Evolutionary conservation across 192 early-diverging fungal species (phyloP).

Genomic region (Spizellomyces punctatus): DNA sequence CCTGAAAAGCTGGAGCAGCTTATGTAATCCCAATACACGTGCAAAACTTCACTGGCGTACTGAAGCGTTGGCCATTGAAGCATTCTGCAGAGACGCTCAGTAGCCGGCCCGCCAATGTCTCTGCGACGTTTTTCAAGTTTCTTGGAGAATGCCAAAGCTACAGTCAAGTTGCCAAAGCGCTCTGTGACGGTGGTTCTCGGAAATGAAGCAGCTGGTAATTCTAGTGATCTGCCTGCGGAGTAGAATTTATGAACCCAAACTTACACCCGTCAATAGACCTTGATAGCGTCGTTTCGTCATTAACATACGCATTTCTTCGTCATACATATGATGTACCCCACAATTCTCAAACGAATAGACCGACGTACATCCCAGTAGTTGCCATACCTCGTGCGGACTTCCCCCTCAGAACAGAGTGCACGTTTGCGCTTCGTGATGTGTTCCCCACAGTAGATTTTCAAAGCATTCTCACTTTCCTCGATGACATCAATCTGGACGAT

Average conservation of each 20-base stretch:
- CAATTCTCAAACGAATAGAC: background rate
- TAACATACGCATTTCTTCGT: conserved; percentile 58
- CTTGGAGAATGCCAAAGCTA: too few relatives aligned
- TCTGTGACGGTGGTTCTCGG: conserved; percentile 56
- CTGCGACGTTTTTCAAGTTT: too few relatives aligned
- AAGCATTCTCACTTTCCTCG: conserved; percentile 16
- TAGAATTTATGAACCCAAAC: background rate
- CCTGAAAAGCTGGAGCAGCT: too few relatives aligned
- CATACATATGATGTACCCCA: background rate
- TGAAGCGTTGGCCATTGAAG: too few relatives aligned
- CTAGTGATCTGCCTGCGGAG: background rate
- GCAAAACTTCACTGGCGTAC: too few relatives aligned
- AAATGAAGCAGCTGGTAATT: conserved; percentile 74
- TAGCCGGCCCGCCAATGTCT: too few relatives aligned
- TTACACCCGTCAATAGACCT: conserved; percentile 53
- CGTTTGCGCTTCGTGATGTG: conserved; percentile 46
- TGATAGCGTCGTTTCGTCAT: conserved; percentile 67
- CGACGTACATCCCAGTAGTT: conserved; percentile 56
- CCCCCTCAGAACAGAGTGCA: conserved; percentile 63
- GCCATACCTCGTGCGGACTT: conserved; percentile 64
- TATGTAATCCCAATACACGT: too few relatives aligned
- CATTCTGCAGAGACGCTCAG: too few relatives aligned
- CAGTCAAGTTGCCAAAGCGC: too few relatives aligned
- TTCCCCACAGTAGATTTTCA: conserved; percentile 1
- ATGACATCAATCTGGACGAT: conserved; percentile 54